A percentile compares a stretch with the other conserved stretches of the same genome.
Evolutionary conservation across 768 basidiomycete species (phyloP).

Genomic region (Termitomyces sp.): DNA sequence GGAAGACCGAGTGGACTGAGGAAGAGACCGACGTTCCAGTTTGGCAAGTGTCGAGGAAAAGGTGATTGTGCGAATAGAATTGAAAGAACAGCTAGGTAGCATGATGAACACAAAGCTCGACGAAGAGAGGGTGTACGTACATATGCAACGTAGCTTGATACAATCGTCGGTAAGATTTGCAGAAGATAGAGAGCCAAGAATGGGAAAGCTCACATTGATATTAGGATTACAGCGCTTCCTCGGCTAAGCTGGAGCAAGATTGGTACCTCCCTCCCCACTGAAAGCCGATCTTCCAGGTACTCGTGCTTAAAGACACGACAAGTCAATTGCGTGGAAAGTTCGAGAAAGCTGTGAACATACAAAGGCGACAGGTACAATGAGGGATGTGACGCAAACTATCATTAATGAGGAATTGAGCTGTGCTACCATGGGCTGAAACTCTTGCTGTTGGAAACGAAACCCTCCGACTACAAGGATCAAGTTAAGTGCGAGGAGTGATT

Average conservation of each 20-base stretch:
- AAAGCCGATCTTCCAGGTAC: not conserved
- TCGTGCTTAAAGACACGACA: not conserved
- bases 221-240: not conserved
- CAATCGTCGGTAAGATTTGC: not conserved
- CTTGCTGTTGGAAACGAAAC: constrained; percentile 43
- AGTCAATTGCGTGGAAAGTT: not conserved
- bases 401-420: constrained; percentile 64
- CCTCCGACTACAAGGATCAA: constrained; percentile 30
- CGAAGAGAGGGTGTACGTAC: not conserved
- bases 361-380: constrained; percentile 56
- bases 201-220: not conserved
- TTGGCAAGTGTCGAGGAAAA: constrained; percentile 32
- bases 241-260: not conserved
- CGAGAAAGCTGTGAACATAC: not conserved
- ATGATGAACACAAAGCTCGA: constrained; percentile 20
- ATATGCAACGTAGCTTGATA: not conserved
- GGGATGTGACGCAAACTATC: constrained; percentile 64
- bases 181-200: too few relatives aligned
- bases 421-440: constrained; percentile 49
- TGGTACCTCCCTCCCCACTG: not conserved
- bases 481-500: not conserved
- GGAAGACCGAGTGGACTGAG: not conserved
- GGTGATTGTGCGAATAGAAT: constrained; percentile 45
- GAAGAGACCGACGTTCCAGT: constrained; percentile 14
- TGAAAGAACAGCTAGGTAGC: constrained; percentile 43